Evolutionary conservation across 345 rosid species (phyloP).

Genomic region (Syzygium grande): DNA sequence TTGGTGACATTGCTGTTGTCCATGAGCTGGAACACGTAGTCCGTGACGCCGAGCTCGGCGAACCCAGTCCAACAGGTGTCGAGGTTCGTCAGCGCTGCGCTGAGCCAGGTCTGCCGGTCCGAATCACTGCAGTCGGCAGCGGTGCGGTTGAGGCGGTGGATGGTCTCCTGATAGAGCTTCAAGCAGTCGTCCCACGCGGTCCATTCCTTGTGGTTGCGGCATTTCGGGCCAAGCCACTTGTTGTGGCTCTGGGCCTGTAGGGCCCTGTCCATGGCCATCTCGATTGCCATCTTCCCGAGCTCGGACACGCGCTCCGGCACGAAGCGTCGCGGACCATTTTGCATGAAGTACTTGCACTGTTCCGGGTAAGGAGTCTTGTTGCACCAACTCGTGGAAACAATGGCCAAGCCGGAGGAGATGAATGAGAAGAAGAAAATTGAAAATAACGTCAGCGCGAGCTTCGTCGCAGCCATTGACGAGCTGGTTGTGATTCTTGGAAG

Average conservation of each 20-base stretch:
- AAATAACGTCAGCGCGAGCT: neutral
- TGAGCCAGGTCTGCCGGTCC: constrained; percentile 88
- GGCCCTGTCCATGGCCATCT: constrained; percentile 47
- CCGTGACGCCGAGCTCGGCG: constrained; percentile 47
- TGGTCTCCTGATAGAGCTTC: constrained; percentile 44
- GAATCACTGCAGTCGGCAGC: constrained; percentile 38
- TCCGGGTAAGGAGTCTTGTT: constrained; percentile 70
- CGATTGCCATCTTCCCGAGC: constrained; percentile 39
- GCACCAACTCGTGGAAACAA: constrained; percentile 40
- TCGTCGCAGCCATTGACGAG: neutral
- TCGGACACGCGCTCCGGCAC: constrained; percentile 28
- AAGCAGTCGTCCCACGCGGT: constrained; percentile 57
- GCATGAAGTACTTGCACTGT: constrained; percentile 43
- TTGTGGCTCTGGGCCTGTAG: constrained; percentile 19
- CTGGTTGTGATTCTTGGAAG: neutral
- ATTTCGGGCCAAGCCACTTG: constrained; percentile 9
- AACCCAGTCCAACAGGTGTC: constrained; percentile 61
- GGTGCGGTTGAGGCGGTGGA: constrained; percentile 56
- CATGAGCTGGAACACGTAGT: constrained; percentile 30
- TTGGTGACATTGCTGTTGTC: constrained; percentile 18
- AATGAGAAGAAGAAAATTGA: neutral
- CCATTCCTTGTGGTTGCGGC: constrained; percentile 19
- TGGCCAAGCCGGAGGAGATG: neutral
- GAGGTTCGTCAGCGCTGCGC: constrained; percentile 73
- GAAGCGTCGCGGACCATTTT: constrained; percentile 3